Base-by-base conservation (phyloP, 1,139 yeast genomes). In the Pichia sp. region DNA sequence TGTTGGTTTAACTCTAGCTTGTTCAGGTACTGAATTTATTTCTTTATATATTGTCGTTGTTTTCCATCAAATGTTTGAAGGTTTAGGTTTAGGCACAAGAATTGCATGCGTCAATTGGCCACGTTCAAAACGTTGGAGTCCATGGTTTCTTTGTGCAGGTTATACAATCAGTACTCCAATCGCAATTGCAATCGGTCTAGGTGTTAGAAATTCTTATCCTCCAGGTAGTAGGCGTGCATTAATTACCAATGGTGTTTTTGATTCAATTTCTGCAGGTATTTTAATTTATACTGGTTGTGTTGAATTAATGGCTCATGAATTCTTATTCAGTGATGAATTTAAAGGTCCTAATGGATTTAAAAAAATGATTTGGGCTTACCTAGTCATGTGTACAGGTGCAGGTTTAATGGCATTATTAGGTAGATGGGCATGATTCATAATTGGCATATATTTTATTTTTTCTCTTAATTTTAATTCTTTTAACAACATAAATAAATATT, bases 31-130 rank as follows among this genome's bases (percentile, higher is more conserved):
- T 20, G 95, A 87, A 61, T 87, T 86, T 62, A 73, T 69, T 40
- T 77, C 92, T 1, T 69, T 89, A 43, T 89, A 85, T 64, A 74
- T 83, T 55, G 97, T 87, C n/a, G 63, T 89, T 43, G 81, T 84
- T 2, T 87, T 89, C 74, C 97, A 89, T 66, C 96, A 89, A 66
- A 74, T 84, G 72, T 89, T 89, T 63, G 97, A 89, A 70, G 97
- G 97, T 45, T 70, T 89, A 46, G 97, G 96, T 56, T 72, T 89
- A 55, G 96, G 97, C 41, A 76, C 95, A 10, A 76, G 96, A 62
- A 73, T 89, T 46, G 87, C 96, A 1, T 71, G 76, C 28, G 78
- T 86, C 3, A 68, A 73, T 24, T 86, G 92, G 87, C 84, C 86
- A 30, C 61, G 64, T 30, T 51, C 63, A 8, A 47, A 50, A 38